Evolutionary conservation across 257 asterid species (phyloP), one percentile per base, ranked within the genome.

Genomic region (Datura wrightii): DNA sequence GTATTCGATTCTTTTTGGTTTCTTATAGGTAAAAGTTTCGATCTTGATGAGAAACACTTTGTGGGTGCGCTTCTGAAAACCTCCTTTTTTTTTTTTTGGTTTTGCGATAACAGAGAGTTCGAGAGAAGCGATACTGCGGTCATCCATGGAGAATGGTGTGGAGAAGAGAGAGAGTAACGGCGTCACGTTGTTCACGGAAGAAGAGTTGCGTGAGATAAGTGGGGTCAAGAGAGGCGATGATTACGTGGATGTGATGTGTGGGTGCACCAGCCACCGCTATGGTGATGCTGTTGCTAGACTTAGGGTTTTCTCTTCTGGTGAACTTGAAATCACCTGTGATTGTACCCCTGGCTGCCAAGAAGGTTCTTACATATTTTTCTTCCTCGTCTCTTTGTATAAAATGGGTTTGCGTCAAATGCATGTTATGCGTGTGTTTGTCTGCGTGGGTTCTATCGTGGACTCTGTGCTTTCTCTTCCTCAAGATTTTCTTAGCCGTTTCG

Each of bases 261-360:
- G 94, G 67, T 91, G 94, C 86, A 91, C 94, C 41, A 91, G 94
- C 82, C 94, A 91, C 55, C 90, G 91, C 16, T 91, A 91, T 65
- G 94, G 94, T n/a, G 94, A 91, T 82, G 94, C 94, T 59, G 94
- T 91, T 65, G 94, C 91, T 53, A 90, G 82, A 10, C 94, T 91
- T 89, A 89, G 90, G 94, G 91, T 91, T 91, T 91, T 88, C 89
- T 81, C 89, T 56, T 83, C 84, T 84, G 94, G 94, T 82, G 91
- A 85, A 59, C 94, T 91, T 66, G 91, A 86, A 87, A 91, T 91
- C 89, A 58, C 83, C 85, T 91, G 94, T 84, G 94, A 91, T 78
- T 91, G 94, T 86, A 89, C 92, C 60, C 91, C 94, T 74, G 94
- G 92, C 80, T 91, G 94, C 78, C 82, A 84, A 39, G 94, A 91